Conservation (phyloP, 352 stramenopile species). For the Achlya hypogyna region DNA sequence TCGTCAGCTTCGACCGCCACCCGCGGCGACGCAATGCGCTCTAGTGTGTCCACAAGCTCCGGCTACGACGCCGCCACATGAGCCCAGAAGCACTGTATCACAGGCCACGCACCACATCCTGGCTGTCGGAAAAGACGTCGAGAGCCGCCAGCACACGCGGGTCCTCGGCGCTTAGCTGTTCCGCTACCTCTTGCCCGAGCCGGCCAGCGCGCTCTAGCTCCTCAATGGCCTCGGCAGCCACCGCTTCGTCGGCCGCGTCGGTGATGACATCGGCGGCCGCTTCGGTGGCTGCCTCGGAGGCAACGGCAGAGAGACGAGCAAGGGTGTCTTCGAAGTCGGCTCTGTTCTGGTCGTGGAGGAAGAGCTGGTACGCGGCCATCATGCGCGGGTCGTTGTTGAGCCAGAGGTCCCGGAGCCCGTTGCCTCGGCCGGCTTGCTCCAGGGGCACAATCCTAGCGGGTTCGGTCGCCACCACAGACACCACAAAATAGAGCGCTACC, state of each 20-base stretch:
- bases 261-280: constrained; percentile 16
- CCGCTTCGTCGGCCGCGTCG: background rate
- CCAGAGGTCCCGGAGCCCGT: constrained; percentile 36
- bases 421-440: constrained; percentile 25
- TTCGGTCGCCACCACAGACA: background rate
- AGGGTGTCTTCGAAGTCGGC: constrained; percentile 61
- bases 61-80: constrained; percentile 7
- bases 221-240: constrained; percentile 18
- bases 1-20: background rate
- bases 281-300: background rate
- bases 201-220: constrained; percentile 25
- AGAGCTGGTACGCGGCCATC: constrained; percentile 55
- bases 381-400: constrained; percentile 49
- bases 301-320: constrained; percentile 35
- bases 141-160: constrained; percentile 40
- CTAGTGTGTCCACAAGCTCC: constrained; percentile 48
- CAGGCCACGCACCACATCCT: constrained; percentile 24
- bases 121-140: constrained; percentile 39
- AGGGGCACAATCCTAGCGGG: constrained; percentile 33
- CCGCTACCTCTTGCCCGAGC: constrained; percentile 28
- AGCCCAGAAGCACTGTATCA: background rate
- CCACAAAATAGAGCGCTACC: too few species aligned
- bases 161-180: constrained; percentile 28
- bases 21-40: constrained; percentile 24
- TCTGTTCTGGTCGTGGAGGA: constrained; percentile 47